These are phyloP conservation scores for Geotrichum klebahnii DNA, from an alignment of 1,139 yeast species.

Conservation along the genomic window DNA sequence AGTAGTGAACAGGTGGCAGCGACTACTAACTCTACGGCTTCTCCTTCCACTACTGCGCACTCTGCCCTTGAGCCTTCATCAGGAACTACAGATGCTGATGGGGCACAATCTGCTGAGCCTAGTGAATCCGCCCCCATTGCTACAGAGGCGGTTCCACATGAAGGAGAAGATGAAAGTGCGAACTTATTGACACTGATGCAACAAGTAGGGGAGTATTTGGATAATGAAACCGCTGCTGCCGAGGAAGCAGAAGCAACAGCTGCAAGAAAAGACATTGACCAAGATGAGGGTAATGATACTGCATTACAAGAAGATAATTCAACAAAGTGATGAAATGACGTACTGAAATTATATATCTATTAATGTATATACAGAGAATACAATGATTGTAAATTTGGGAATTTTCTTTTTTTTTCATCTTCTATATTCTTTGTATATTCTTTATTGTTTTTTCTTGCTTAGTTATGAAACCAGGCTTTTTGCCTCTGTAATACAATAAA, in stretches of 20 bases:
- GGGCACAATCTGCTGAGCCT: not conserved
- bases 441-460: too few species aligned
- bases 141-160: not conserved
- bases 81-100: not conserved
- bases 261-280: slow-evolving; percentile 3
- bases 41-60: not conserved
- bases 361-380: too few species aligned
- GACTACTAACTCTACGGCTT: not conserved
- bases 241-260: slow-evolving; percentile 5
- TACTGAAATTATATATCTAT: too few species aligned
- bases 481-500: too few species aligned
- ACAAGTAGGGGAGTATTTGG: slow-evolving; percentile 19
- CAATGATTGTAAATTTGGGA: too few species aligned
- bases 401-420: too few species aligned
- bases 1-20: too few species aligned
- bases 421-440: too few species aligned
- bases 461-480: too few species aligned
- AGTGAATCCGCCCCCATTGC: not conserved
- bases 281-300: slow-evolving; percentile 15
- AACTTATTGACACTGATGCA: slow-evolving; percentile 17
- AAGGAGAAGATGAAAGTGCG: slow-evolving; percentile 18
- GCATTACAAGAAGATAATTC: not conserved
- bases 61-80: not conserved
- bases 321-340: too few species aligned
- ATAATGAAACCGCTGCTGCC: slow-evolving; percentile 14